Base-by-base conservation (phyloP, 2,329 filamentous ascomycete genomes). In the Juglanconis juglandina region DNA sequence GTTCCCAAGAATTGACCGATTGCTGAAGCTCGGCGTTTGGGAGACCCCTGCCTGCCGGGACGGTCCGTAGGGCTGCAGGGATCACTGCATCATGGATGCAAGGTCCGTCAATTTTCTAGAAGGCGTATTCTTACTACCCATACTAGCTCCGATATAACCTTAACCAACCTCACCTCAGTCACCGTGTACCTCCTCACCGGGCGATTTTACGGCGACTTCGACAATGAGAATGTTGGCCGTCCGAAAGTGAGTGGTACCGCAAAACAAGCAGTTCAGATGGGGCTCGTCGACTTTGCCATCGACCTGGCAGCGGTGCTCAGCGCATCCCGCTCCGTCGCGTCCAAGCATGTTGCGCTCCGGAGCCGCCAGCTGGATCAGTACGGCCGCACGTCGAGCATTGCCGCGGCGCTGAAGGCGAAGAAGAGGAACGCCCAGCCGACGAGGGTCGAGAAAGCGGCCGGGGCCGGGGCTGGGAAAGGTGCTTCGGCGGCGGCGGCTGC, bases 231-330 rank as follows among this genome's bases (percentile, higher is more conserved):
- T 24, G 24, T 42, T 4, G 9, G 2, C n/a, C 30, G 10, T n/a
- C 8, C 32, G 47, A 39, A 51, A 60, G 46, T 11, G 24, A 49
- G 24, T 14, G 34, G 6, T 2, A 8, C 34, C 44, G 35, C 14
- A n/a, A 47, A 53, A 54, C 50, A 44, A 48, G 41, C 4, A 55
- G 39, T 48, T 53, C 66, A 63, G 61, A 87, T 87, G 84, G 77
- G 83, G 73, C 77, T 86, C 81, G 84, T 82, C 76, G 87, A 84
- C 76, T 85, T 81, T 70, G 76, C 80, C 64, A 78, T 92, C 71
- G 90, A 93, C 76, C 78, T 89, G 68, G 85, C 87, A 66, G 84
- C 87, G 63, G 79, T 93, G 65, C 80, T 89, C 72, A 86, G 82
- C 77, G 89, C 86, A 70, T 88, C 89, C 54, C 84, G 87, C 62